Conservation (phyloP, 306 rosid genomes). For the Cercis canadensis region DNA sequence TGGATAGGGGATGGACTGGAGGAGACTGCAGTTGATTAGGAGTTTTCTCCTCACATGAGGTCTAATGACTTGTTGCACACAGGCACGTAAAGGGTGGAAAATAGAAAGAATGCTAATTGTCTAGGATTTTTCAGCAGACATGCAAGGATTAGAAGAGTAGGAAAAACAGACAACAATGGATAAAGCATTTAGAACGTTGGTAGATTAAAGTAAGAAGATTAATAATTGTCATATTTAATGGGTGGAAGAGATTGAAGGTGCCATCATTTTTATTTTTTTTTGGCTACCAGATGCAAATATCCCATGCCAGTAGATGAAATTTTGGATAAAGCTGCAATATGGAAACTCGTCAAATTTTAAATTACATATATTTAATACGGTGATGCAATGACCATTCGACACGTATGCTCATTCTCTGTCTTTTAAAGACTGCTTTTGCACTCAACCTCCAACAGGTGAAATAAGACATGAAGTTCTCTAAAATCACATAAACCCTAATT, state of each 20-base stretch:
- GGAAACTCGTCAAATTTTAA: no score
- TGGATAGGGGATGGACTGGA: neutral
- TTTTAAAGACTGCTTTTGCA: neutral
- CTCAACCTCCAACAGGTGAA: neutral
- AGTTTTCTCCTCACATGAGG: neutral
- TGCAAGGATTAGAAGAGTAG: slow-evolving; percentile 10
- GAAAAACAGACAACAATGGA: slow-evolving; percentile 4
- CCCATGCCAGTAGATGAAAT: no score
- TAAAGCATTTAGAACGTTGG: neutral
- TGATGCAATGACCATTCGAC: slow-evolving; percentile 5
- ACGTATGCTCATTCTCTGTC: neutral
- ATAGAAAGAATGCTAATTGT: slow-evolving; percentile 4
- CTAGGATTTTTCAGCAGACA: neutral
- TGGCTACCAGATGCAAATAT: neutral
- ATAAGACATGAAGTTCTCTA: slow-evolving; percentile 4
- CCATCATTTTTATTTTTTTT: neutral
- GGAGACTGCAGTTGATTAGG: neutral
- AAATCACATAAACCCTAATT: slow-evolving; percentile 27
- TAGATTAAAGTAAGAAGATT: neutral
- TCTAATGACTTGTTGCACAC: neutral
- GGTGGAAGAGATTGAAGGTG: neutral
- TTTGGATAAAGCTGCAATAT: no score
- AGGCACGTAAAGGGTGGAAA: neutral
- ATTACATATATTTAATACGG: neutral
- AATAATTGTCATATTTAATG: neutral